Percentiles rank a stretch among this genome's conserved stretches.
phyloP scores from a whole-genome alignment of 2,329 filamentous ascomycete species.

The Fusarium sp. region DNA sequence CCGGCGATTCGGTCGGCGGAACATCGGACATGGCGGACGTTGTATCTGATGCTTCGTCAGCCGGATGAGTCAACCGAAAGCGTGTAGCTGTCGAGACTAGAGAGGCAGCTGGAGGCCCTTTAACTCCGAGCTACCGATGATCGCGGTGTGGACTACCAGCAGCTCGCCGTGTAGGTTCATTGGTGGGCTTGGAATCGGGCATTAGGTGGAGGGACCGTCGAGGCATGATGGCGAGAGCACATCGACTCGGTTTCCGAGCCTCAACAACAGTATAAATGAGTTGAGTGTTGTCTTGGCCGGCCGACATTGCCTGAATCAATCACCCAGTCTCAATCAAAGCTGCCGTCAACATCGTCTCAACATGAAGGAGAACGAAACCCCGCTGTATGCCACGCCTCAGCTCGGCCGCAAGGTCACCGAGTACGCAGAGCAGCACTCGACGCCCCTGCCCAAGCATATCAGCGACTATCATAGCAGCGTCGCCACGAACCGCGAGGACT shows the following conservation, averaged over 20 bases:
- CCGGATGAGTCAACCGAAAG: slow-evolving; percentile 4
- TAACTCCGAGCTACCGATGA: slow-evolving; percentile 39
- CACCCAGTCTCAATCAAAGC: neutral
- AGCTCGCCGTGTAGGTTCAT: slow-evolving; percentile 16
- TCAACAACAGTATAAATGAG: slow-evolving; percentile 6
- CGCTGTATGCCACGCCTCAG: slow-evolving; percentile 60
- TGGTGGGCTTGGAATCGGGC: slow-evolving; percentile 33
- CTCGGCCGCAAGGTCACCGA: slow-evolving; percentile 59
- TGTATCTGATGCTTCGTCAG: slow-evolving; percentile 10
- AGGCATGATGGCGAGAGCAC: slow-evolving; percentile 24
- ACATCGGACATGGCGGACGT: slow-evolving; percentile 32
- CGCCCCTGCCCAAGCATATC: slow-evolving; percentile 59
- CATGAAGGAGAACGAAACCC: slow-evolving; percentile 59
- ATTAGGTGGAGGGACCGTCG: neutral
- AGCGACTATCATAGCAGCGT: slow-evolving; percentile 58
- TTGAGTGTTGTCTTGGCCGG: slow-evolving; percentile 8
- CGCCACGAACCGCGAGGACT: slow-evolving; percentile 46
- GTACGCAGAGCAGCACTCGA: slow-evolving; percentile 62
- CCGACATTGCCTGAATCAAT: neutral
- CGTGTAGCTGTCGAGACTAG: neutral
- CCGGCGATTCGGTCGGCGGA: slow-evolving; percentile 28
- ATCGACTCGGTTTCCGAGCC: slow-evolving; percentile 37
- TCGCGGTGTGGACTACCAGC: neutral
- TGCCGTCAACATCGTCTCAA: slow-evolving; percentile 15
- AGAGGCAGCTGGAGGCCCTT: neutral